Conservation (phyloP, 352 stramenopile genomes). For the Globisporangium alternatum region DNA sequence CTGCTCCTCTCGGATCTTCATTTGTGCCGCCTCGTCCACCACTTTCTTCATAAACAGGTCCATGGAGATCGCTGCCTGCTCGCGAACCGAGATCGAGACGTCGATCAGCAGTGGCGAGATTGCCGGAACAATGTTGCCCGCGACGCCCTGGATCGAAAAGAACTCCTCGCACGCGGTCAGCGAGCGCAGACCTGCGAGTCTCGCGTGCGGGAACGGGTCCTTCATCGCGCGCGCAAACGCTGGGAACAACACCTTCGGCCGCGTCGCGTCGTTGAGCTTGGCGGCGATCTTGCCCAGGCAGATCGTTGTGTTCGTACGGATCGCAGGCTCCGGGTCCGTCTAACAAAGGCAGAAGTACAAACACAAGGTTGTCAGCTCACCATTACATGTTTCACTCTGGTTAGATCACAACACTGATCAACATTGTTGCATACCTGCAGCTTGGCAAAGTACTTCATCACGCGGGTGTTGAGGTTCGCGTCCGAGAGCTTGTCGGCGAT, state of each 20-base stretch:
- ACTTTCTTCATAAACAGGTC: conserved; percentile 83
- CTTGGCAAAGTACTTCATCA: conserved; percentile 92
- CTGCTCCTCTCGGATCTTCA: conserved; percentile 74
- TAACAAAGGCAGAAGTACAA: conserved; percentile 15
- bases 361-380: not conserved
- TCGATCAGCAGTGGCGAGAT: conserved; percentile 80
- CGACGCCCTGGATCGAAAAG: conserved; percentile 71
- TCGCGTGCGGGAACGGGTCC: conserved; percentile 88
- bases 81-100: conserved; percentile 72
- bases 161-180: conserved; percentile 80
- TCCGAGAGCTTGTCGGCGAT: conserved; percentile 90
- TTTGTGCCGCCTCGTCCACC: conserved; percentile 66
- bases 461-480: conserved; percentile 88
- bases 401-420: not conserved
- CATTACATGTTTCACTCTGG: not conserved
- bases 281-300: conserved; percentile 87
- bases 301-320: conserved; percentile 93
- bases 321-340: conserved; percentile 87
- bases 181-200: conserved; percentile 81
- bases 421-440: conserved; percentile 52
- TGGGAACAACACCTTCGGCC: conserved; percentile 87
- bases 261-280: conserved; percentile 84
- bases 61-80: conserved; percentile 74
- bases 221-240: conserved; percentile 81
- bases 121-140: conserved; percentile 67